Evolutionary conservation across 2,329 filamentous ascomycete species (phyloP), one percentile per base, ranked within the genome.

Genomic region (Falciphora oryzae): DNA sequence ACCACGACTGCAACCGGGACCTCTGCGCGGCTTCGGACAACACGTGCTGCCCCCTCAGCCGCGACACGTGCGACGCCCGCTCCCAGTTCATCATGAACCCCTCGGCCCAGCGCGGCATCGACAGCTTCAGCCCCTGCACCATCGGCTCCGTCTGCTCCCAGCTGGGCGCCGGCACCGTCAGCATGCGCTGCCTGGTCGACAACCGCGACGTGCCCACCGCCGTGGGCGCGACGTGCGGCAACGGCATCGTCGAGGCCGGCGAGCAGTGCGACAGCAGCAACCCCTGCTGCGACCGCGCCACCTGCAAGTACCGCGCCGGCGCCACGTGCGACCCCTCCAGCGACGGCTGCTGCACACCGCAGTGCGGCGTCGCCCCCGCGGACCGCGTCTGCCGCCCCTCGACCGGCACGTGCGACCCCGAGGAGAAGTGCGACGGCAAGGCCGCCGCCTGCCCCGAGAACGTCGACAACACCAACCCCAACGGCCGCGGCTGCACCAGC

Each of bases 101-200:
- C 0, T 94, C 91, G 18, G 95, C 94, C 1, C 84, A 83, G 16
- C 74, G 81, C 11, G 85, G 86, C 65, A 92, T 97, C 73, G 89
- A 83, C 1, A 79, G 83, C 57, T 99, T 99, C 78, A 97, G 93
- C 0, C 84, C 89, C 2, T 99, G 95, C 79, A 90, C 88, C 28
- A 85, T 99, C 69, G 95, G 95, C 68, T 98, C 98, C 73, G 92
- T 99, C 66, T 99, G 95, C 79, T 90, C 90, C 6, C 93, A 92
- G 32, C 82, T 99, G 68, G 87, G 85, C 63, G 89, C 86, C 66
- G 88, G 96, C 74, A 85, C 89, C 65, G 89, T 90, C 71, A 90
- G 88, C 67, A 53, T 53, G 89, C 77, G 73, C 31, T 99, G 95
- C 75, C 80, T 99, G 57, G 89, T 87, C 22, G 88, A 91, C 75